Conservation (phyloP, 257 asterid genomes). For the Rauvolfia tetraphylla region DNA sequence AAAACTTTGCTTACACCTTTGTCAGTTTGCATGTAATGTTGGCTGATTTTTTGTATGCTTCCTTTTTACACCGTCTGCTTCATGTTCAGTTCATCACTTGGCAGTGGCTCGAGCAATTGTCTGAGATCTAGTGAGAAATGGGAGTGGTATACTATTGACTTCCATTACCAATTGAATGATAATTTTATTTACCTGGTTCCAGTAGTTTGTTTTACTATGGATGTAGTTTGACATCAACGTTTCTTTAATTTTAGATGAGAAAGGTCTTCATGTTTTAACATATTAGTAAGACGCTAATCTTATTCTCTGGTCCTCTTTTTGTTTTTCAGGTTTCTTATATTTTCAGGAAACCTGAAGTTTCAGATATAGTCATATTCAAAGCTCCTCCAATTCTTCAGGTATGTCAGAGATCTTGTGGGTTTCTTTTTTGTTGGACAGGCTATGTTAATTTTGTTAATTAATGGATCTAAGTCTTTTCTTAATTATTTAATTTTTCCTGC, state of each 20-base stretch:
- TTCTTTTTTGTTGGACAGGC: not conserved
- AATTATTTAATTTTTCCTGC: slow-evolving; percentile 24
- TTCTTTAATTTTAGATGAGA: not conserved
- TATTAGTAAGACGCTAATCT: not conserved
- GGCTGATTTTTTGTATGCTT: not conserved
- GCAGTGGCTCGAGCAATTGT: not conserved
- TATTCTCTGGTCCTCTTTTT: slow-evolving; percentile 1
- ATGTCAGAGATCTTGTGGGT: slow-evolving; percentile 11
- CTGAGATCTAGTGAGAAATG: not conserved
- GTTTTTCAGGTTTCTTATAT: slow-evolving; percentile 73
- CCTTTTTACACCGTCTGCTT: not conserved
- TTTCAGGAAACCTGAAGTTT: slow-evolving; percentile 75
- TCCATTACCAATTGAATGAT: not conserved
- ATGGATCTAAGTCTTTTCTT: slow-evolving; percentile 6
- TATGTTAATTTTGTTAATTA: not conserved
- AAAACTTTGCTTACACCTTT: no score
- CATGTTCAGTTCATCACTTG: not conserved
- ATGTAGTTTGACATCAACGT: not conserved
- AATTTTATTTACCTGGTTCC: not conserved
- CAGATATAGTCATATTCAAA: slow-evolving; percentile 81
- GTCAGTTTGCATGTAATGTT: not conserved
- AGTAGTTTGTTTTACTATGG: not conserved
- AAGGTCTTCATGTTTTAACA: not conserved
- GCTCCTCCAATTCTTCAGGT: slow-evolving; percentile 91
- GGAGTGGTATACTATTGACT: not conserved